phyloP scores from a whole-genome alignment of 306 rosid species.

The Quercus variabilis region DNA sequence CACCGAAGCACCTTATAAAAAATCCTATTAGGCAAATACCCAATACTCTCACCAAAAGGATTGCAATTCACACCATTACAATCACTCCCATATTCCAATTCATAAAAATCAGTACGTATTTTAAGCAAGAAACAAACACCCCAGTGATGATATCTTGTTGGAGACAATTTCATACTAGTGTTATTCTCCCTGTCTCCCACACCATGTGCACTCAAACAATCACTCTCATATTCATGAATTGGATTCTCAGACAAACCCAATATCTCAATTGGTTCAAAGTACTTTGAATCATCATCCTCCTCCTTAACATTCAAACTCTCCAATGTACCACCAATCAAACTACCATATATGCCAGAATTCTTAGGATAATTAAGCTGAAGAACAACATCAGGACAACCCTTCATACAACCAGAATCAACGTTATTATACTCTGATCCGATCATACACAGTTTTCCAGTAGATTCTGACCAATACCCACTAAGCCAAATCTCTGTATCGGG shows the following conservation, averaged over 20 bases:
- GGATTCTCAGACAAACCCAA: slow-evolving; percentile 46
- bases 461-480: slow-evolving; percentile 57
- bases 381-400: slow-evolving; percentile 34
- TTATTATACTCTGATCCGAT: slow-evolving; percentile 39
- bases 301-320: slow-evolving; percentile 49
- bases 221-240: slow-evolving; percentile 35
- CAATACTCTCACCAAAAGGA: slow-evolving; percentile 46
- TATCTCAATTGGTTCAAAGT: slow-evolving; percentile 49
- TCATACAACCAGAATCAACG: slow-evolving; percentile 4
- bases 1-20: slow-evolving; percentile 41
- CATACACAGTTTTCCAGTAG: slow-evolving; percentile 77
- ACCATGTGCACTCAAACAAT: slow-evolving; percentile 36
- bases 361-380: slow-evolving; percentile 62
- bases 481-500: slow-evolving; percentile 20
- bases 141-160: neutral
- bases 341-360: slow-evolving; percentile 29
- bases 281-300: neutral
- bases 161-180: slow-evolving; percentile 10
- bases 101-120: slow-evolving; percentile 33
- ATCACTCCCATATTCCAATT: slow-evolving; percentile 51
- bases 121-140: slow-evolving; percentile 41
- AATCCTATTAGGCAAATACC: slow-evolving; percentile 41
- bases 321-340: slow-evolving; percentile 63
- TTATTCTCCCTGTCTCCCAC: slow-evolving; percentile 8
- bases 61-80: slow-evolving; percentile 50